Evolutionary conservation across 306 rosid genomes (phyloP).

Genomic region (Glycyrrhiza uralensis): DNA sequence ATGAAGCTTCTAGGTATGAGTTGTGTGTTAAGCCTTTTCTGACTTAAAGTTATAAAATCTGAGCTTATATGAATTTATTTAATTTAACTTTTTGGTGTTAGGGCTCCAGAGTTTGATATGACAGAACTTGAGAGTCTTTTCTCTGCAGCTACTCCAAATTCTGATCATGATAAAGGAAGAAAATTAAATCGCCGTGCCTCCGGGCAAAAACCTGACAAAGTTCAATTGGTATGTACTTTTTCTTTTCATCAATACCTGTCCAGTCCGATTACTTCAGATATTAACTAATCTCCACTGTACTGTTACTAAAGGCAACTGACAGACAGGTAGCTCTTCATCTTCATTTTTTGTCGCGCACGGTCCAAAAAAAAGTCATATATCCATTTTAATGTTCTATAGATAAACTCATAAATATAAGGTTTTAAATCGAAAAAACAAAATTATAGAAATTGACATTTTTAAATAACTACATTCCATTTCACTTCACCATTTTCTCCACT

Average conservation of each 20-base stretch:
- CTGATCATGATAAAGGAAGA: conserved; percentile 48
- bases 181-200: conserved; percentile 50
- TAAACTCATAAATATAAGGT: background rate
- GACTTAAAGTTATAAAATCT: conserved; percentile 18
- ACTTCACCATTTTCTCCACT: background rate
- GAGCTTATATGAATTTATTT: background rate
- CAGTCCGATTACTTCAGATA: background rate
- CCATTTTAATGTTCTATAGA: background rate
- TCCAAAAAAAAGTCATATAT: background rate
- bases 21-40: conserved; percentile 20
- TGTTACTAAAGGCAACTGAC: background rate
- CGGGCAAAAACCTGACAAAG: conserved; percentile 67
- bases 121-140: conserved; percentile 92
- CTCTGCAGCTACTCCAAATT: conserved; percentile 67
- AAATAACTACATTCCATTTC: background rate
- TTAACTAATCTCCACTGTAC: conserved; percentile 6
- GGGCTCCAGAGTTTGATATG: conserved; percentile 99
- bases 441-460: background rate
- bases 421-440: background rate
- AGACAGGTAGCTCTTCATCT: conserved; percentile 1
- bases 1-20: conserved; percentile 76
- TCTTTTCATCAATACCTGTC: background rate
- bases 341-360: background rate
- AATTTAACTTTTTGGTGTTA: conserved; percentile 34
- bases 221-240: conserved; percentile 72